Conservation (phyloP, 2,329 filamentous ascomycete genomes). For the Talaromyces albobiverticillius region DNA sequence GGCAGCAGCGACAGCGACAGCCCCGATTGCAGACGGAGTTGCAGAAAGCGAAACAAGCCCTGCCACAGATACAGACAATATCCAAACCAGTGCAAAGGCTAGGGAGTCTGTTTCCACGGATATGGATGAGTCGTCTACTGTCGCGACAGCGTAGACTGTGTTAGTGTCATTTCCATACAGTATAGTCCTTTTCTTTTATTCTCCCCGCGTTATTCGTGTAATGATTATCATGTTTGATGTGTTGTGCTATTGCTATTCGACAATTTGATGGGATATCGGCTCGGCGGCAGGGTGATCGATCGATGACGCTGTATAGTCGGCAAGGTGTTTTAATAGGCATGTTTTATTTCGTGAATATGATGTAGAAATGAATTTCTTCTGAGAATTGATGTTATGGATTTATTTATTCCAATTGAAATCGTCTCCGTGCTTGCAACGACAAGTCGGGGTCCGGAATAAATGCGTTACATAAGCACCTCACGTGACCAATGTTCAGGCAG, state of each 20-base stretch:
- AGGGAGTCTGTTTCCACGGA: slow-evolving; percentile 14
- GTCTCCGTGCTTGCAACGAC: too few species aligned
- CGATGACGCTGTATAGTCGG: neutral
- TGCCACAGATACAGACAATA: neutral
- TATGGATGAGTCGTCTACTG: slow-evolving; percentile 4
- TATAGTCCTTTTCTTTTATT: neutral
- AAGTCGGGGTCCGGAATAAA: too few species aligned
- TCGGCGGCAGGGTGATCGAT: neutral
- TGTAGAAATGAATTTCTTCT: neutral
- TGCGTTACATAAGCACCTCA: neutral
- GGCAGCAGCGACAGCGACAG: neutral
- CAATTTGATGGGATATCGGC: neutral
- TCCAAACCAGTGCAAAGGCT: slow-evolving; percentile 6
- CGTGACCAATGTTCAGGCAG: slow-evolving; percentile 31
- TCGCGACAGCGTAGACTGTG: slow-evolving; percentile 1
- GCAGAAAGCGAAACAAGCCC: neutral
- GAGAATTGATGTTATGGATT: too few species aligned
- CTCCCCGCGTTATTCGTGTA: neutral
- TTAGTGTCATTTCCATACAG: too few species aligned
- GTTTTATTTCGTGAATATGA: neutral
- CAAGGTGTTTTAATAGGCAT: neutral
- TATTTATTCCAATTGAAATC: too few species aligned
- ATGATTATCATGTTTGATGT: neutral
- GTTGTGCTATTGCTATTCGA: neutral
- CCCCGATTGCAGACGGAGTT: neutral